A percentile compares a stretch with the other conserved stretches of the same genome.
Conservation (phyloP, 2,329 filamentous ascomycete genomes). For the Purpureocillium takamizusanense region DNA sequence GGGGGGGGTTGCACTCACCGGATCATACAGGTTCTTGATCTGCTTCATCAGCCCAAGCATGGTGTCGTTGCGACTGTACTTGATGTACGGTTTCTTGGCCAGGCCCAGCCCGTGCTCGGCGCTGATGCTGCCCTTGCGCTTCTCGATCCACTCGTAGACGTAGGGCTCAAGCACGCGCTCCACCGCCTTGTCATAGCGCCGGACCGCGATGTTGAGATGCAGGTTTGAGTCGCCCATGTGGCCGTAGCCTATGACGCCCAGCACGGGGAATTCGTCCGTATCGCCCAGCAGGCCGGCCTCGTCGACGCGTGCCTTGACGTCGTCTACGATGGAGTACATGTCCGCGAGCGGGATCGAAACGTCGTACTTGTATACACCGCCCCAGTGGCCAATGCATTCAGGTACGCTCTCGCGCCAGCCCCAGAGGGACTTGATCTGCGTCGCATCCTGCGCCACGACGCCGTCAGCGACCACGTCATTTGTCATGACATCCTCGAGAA, state of each 20-base stretch:
- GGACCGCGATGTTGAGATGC: slow-evolving; percentile 80
- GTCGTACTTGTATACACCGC: slow-evolving; percentile 97
- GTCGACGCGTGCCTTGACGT: slow-evolving; percentile 64
- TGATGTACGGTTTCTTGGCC: slow-evolving; percentile 92
- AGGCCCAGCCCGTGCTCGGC: slow-evolving; percentile 92
- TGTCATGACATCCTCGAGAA: slow-evolving; percentile 86
- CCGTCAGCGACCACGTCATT: slow-evolving; percentile 82
- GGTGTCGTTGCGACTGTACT: slow-evolving; percentile 81
- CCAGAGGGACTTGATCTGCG: slow-evolving; percentile 80
- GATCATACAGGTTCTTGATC: slow-evolving; percentile 89
- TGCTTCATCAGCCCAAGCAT: slow-evolving; percentile 91
- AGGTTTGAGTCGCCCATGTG: slow-evolving; percentile 98
- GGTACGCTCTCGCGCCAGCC: slow-evolving; percentile 88
- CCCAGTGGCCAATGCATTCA: slow-evolving; percentile 80
- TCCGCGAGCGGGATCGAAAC: slow-evolving; percentile 84
- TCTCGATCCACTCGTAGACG: slow-evolving; percentile 93
- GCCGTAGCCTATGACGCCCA: slow-evolving; percentile 90
- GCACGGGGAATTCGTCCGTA: slow-evolving; percentile 65
- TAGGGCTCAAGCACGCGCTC: slow-evolving; percentile 87
- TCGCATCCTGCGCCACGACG: slow-evolving; percentile 87
- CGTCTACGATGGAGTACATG: slow-evolving; percentile 83
- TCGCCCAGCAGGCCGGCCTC: slow-evolving; percentile 71
- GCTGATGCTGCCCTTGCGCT: slow-evolving; percentile 85
- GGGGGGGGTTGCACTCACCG: slow-evolving; percentile 48
- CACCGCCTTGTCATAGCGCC: slow-evolving; percentile 77